Percentiles rank a stretch among this genome's conserved stretches.
phyloP scores from a whole-genome alignment of 352 stramenopile genomes.

The Phytophthora megakarya region DNA sequence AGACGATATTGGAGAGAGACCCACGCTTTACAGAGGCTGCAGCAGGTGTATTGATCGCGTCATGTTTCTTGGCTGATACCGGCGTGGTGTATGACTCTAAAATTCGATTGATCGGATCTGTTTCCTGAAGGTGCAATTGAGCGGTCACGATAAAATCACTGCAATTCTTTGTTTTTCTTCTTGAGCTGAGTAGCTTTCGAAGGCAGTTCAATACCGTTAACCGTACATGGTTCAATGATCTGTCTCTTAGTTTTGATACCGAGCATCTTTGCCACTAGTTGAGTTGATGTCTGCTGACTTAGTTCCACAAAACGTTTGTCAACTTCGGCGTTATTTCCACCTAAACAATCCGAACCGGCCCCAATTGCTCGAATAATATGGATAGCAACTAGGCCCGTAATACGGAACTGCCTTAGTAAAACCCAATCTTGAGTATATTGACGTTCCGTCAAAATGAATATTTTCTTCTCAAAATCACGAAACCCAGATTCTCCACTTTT shows the following conservation, averaged over 20 bases:
- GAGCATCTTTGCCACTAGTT: too few species aligned
- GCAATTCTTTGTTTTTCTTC: neutral
- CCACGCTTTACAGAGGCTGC: neutral
- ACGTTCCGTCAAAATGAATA: neutral
- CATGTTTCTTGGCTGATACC: neutral
- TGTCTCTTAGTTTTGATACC: neutral
- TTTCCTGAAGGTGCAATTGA: neutral
- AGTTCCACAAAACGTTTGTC: neutral
- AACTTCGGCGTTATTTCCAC: too few species aligned
- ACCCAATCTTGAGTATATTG: slow-evolving; percentile 7
- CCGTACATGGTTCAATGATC: too few species aligned
- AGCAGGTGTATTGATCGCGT: neutral
- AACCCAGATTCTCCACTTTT: neutral
- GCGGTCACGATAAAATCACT: neutral
- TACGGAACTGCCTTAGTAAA: slow-evolving; percentile 4
- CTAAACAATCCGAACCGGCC: too few species aligned
- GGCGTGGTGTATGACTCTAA: neutral
- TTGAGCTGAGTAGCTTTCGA: neutral
- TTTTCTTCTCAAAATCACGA: neutral
- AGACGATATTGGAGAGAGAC: neutral
- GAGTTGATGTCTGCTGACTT: too few species aligned
- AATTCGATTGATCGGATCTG: neutral
- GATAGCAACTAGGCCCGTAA: neutral
- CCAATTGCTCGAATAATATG: neutral
- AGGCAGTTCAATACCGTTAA: too few species aligned